These are phyloP conservation scores for Kodamaea plutei DNA, from an alignment of 1,139 yeast genomes.

Conservation along the genomic window DNA sequence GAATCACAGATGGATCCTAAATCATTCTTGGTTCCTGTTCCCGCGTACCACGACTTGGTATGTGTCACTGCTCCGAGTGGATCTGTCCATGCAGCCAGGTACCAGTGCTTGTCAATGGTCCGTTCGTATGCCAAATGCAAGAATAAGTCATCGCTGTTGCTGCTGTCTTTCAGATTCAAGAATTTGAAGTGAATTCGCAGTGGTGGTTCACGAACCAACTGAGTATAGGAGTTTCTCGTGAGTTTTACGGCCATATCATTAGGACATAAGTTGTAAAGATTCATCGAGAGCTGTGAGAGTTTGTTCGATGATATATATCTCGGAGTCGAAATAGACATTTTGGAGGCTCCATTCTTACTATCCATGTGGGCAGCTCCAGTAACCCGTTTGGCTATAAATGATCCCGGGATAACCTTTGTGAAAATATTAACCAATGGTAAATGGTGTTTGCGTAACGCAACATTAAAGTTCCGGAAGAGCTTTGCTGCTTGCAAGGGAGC, in stretches of 20 bases:
- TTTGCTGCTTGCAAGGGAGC: conserved; percentile 48
- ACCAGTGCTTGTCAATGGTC: conserved; percentile 78
- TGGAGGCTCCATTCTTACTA: conserved; percentile 5
- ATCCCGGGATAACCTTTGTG: conserved; percentile 56
- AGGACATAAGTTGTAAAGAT: conserved; percentile 61
- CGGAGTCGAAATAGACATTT: conserved; percentile 13
- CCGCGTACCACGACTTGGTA: conserved; percentile 59
- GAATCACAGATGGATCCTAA: conserved; percentile 36
- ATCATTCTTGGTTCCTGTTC: conserved; percentile 18
- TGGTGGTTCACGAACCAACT: conserved; percentile 45
- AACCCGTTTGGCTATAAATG: conserved; percentile 37
- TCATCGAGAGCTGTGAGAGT: conserved; percentile 50
- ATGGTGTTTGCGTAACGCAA: conserved; percentile 34
- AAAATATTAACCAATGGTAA: conserved; percentile 44
- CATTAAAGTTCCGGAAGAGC: conserved; percentile 47
- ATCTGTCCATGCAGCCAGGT: conserved; percentile 87
- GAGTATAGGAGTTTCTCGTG: conserved; percentile 28
- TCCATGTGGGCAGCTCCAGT: neutral
- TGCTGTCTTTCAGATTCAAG: conserved; percentile 25
- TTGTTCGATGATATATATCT: conserved; percentile 47
- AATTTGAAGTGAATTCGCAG: conserved; percentile 50
- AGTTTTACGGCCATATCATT: conserved; percentile 10
- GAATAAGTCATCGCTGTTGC: conserved; percentile 60
- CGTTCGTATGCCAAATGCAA: conserved; percentile 84
- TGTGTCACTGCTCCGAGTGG: conserved; percentile 66